These are phyloP conservation scores for Taphrina populina DNA, from an alignment of 1,139 yeast genomes.

Conservation along the genomic window DNA sequence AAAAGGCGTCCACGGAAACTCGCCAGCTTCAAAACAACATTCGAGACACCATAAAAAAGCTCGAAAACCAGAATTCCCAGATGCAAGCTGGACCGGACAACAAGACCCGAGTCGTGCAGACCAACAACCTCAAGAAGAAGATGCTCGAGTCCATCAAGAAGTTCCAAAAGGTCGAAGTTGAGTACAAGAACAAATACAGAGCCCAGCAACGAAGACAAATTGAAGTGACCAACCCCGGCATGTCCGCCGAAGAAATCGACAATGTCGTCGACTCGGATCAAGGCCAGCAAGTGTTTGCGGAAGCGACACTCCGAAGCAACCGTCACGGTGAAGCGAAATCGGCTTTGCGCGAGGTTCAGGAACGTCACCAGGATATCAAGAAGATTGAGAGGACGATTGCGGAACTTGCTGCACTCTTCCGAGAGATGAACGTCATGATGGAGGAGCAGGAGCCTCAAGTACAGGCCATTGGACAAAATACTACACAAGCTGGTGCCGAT, in stretches of 20 bases:
- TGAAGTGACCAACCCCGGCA: conserved; percentile 88
- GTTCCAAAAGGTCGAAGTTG: conserved; percentile 81
- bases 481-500: conserved; percentile 80
- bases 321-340: conserved; percentile 97
- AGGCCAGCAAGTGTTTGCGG: conserved; percentile 89
- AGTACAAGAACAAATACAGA: conserved; percentile 79
- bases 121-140: conserved; percentile 81
- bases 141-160: conserved; percentile 83
- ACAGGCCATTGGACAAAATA: conserved; percentile 77
- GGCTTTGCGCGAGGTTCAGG: conserved; percentile 92
- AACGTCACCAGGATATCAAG: conserved; percentile 91
- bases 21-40: conserved; percentile 72
- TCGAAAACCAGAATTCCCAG: conserved; percentile 65
- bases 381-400: conserved; percentile 95
- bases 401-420: conserved; percentile 89
- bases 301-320: conserved; percentile 85
- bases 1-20: conserved; percentile 73
- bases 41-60: conserved; percentile 71
- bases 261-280: conserved; percentile 82
- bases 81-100: conserved; percentile 49
- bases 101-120: conserved; percentile 81
- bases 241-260: conserved; percentile 77
- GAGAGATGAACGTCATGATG: conserved; percentile 94
- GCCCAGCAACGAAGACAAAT: conserved; percentile 91
- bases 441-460: conserved; percentile 92